Percentiles rank a stretch among this genome's conserved stretches.
phyloP scores from a whole-genome alignment of 306 rosid species.

The Rubus idaeus region DNA sequence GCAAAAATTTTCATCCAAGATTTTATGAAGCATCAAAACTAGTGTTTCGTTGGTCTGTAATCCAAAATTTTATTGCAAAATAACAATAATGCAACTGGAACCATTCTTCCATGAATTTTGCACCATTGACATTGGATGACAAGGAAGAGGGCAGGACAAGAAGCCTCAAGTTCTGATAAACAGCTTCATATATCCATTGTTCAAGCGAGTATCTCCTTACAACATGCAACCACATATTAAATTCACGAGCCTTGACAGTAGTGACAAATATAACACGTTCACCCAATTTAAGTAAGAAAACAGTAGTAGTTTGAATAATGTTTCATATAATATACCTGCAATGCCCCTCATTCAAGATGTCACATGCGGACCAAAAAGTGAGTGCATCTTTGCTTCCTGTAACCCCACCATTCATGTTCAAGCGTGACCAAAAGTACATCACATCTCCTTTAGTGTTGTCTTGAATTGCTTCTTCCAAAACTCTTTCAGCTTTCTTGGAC shows the following conservation, averaged over 20 bases:
- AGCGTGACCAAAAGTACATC: slow-evolving; percentile 78
- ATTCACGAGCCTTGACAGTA: neutral
- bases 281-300: neutral
- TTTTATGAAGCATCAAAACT: neutral
- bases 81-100: slow-evolving; percentile 6
- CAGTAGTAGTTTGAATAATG: neutral
- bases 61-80: neutral
- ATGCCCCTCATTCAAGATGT: slow-evolving; percentile 84
- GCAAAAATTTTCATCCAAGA: neutral
- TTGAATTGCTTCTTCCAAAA: slow-evolving; percentile 64
- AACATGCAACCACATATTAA: neutral
- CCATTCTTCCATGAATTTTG: slow-evolving; percentile 7
- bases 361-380: slow-evolving; percentile 93
- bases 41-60: neutral
- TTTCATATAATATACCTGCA: slow-evolving; percentile 60
- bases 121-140: neutral
- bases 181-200: neutral
- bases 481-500: slow-evolving; percentile 64
- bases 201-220: neutral
- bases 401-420: slow-evolving; percentile 58
- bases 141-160: slow-evolving; percentile 9
- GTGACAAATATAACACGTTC: neutral
- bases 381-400: slow-evolving; percentile 49
- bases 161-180: slow-evolving; percentile 13
- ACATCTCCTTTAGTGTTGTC: slow-evolving; percentile 67